A percentile compares a stretch with the other conserved stretches of the same genome.
Evolutionary conservation across 1,284 basidiomycete species (phyloP).

Genomic region (Trichosporon sp.): DNA sequence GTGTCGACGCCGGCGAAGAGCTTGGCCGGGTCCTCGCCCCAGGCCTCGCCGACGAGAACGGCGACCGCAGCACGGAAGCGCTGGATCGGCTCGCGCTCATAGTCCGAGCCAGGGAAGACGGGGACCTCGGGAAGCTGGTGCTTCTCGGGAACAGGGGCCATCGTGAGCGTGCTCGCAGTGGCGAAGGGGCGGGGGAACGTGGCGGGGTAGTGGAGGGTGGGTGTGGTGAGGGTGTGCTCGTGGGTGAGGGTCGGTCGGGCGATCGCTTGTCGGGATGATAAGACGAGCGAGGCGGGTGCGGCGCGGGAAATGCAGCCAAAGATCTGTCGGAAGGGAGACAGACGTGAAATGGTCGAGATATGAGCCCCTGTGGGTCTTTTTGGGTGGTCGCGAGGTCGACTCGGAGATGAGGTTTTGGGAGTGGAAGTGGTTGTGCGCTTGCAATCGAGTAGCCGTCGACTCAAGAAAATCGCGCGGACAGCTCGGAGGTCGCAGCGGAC

Average conservation of each 20-base stretch:
- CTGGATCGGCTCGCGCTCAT: conserved; percentile 68
- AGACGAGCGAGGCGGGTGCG: background rate
- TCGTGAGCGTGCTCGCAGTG: background rate
- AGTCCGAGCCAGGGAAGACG: conserved; percentile 61
- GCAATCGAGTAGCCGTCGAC: background rate
- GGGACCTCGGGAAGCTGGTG: conserved; percentile 51
- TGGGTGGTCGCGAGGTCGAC: background rate
- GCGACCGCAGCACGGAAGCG: conserved; percentile 81
- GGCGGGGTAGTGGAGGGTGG: background rate
- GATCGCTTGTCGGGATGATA: background rate
- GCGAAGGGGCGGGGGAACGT: background rate
- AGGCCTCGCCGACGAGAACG: conserved; percentile 62
- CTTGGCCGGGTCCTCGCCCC: conserved; percentile 64
- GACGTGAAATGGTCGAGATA: background rate
- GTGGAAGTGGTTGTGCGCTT: background rate
- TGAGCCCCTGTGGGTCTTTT: background rate
- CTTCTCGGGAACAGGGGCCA: conserved; percentile 6
- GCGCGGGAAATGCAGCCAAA: background rate
- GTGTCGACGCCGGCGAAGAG: conserved; percentile 80
- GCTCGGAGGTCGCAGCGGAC: background rate
- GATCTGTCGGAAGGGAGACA: background rate
- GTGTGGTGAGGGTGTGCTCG: too few relatives aligned
- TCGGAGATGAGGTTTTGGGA: background rate
- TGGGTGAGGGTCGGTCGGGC: background rate
- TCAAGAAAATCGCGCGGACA: background rate